Base-by-base conservation (phyloP, 1,139 yeast species). In the Geotrichum phurueaensis region DNA sequence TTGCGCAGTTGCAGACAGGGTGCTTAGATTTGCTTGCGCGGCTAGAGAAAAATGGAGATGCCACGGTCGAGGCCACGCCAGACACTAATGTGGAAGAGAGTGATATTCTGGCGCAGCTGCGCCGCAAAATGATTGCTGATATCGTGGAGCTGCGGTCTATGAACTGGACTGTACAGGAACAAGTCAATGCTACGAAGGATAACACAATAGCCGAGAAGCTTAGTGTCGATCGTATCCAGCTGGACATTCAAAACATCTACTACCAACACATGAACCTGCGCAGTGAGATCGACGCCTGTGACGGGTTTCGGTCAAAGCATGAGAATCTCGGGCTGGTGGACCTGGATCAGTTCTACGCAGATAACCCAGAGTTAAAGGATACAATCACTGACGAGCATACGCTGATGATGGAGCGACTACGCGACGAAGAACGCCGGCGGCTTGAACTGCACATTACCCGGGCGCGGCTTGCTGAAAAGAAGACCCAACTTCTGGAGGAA, bases 261-360 rank as follows among this genome's bases (percentile, higher is more conserved):
- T 73, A 73, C 60, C 71, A 72, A 60, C 76, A 73, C 54, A 66
- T 69, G 57, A 72, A 73, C 59, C 64, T 74, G 48, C 64, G 65
- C 45, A 64, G 65, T 20, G 74, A 72, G 56, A 72, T 74, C 22
- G 71, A 67, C 23, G 59, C 64, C 45, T 70, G 75, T 56, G 63
- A 64, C 25, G 68, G 66, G 31, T 70, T 70, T 58, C 68, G 67
- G 51, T 68, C 73, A 18, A 60, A 62, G 36, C 72, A 69, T 47
- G 68, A 68, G 9, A 57, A 57, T n/a, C 57, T 74, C 10, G 72
- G 71, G n/a, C 62, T 74, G 57, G 69, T 72, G 7, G 67, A 74
- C 1, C 39, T 66, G 53, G 75, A 69, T 12, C 70, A 69, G 60
- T 73, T 70, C 58, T 56, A 65, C 47, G 66, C 62, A 3, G 66